Base-by-base conservation (phyloP, 345 rosid species). In the Acer campestre region DNA sequence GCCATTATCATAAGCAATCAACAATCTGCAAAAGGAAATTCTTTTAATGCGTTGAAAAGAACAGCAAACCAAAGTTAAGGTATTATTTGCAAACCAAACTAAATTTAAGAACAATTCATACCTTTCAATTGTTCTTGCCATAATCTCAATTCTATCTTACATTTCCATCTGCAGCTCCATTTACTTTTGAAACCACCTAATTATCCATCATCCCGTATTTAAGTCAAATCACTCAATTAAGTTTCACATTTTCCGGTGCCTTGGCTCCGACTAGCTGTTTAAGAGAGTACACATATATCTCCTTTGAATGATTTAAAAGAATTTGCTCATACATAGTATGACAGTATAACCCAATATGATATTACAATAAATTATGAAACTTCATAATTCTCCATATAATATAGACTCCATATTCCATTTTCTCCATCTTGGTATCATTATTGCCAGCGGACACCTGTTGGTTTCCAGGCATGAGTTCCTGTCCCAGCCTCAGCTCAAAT, bases 1-100 rank as follows among this genome's bases (percentile, higher is more conserved):
- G 78, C 98, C 98, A 82, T 89, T 84, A 68, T 81, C 84, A 81
- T 85, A 93, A 51, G 94, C 97, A 83, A 94, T 85, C 89, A 94
- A 82, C 84, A 93, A 75, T 81, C 98, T 94, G 92, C 86, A 83
- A 79, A 81, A 81, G 69, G 73, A 75, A 29, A 46, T 46, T 66
- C 51, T 70, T 79, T 79, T 17, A 55, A 80, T 61, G 71, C 13
- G 7, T 80, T 64, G 72, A 69, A 70, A 40, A 68, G 22, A 29
- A 5, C 12, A 73, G 63, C 38, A 64, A 68, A 75, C 61, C 53
- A 71, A 25, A 65, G 68, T 49, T 49, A 58, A 64, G 44, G 61
- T 72, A 75, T 35, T 25, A 72, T 70, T 48, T 3, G n/a, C 67
- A 20, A 48, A 23, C 1, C 25, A 49, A 58, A 64, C 3, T 18